Base-by-base conservation (phyloP, 192 early-diverging fungal genomes). In the Martensiomyces pterosporus region DNA sequence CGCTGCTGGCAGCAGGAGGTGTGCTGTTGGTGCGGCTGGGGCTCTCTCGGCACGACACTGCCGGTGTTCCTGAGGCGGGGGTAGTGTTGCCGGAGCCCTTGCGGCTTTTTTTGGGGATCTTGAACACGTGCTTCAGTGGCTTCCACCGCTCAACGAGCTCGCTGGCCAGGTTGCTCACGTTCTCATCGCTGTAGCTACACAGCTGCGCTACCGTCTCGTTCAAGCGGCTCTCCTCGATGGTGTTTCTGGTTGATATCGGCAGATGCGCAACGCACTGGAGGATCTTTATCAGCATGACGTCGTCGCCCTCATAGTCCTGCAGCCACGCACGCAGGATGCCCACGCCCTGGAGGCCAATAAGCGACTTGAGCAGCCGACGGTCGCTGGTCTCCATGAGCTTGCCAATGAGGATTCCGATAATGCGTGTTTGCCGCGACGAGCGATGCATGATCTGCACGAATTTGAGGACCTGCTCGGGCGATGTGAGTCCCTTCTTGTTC, bases 181-280 rank as follows among this genome's bases (percentile, higher is more conserved):
- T 73, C 36, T 73, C 69, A 33, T 73, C 69, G 46, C 55, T 57
- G 34, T 57, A 65, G 10, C 24, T 26, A 19, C 57, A 60, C 49
- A 73, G 41, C n/a, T 56, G 62, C 49, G 55, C 55, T 32, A 94
- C 62, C 9, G 78, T 63, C 9, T 82, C 85, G 48, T 89, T 85
- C 45, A 97, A 67, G 9, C 83, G 73, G 24, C 76, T 83, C 34
- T 90, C 92, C 24, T 87, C 82, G 16, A 94, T 79, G 3, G 83
- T 76, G 61, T 97, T 93, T 23, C 83, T 64, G 7, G 88, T 85
- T 6, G 85, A 57, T 9, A 93, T 79, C 9, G 94, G 94, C 39
- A 97, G 76, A 17, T 75, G 76, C 3, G 81, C 78, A 25, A 97
- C 57, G 10, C 92, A 82, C 64, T 61, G 61, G 39, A 81, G 70